Percentiles rank a stretch among this genome's conserved stretches.
Conservation (phyloP, 164 flowering plant species). For the Litsea cubeba region DNA sequence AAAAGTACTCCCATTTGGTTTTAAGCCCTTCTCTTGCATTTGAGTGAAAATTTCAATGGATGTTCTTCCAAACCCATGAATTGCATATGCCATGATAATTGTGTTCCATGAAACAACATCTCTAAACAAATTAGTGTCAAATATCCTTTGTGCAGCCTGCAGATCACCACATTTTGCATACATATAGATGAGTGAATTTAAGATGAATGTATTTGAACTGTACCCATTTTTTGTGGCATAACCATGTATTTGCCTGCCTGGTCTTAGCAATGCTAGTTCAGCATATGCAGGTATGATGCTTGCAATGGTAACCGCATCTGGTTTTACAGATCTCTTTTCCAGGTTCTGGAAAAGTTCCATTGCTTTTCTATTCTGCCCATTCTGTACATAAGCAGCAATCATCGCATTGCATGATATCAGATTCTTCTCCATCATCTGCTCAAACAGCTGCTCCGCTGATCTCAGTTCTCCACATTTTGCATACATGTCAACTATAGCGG, state of each 20-base stretch:
- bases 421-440: conserved; percentile 27
- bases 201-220: conserved; percentile 28
- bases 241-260: conserved; percentile 52
- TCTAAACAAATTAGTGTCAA: conserved; percentile 36
- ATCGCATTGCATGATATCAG: conserved; percentile 28
- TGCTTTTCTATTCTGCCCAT: conserved; percentile 17
- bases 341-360: conserved; percentile 23
- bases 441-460: conserved; percentile 36
- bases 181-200: conserved; percentile 54
- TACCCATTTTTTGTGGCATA: conserved; percentile 30
- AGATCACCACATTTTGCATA: conserved; percentile 67
- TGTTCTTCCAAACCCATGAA: conserved; percentile 51
- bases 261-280: conserved; percentile 38
- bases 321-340: conserved; percentile 16
- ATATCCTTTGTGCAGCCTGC: conserved; percentile 30
- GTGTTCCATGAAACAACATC: conserved; percentile 70
- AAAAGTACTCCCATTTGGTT: conserved; percentile 63
- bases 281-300: conserved; percentile 58
- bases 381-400: conserved; percentile 25
- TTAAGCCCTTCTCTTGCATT: conserved; percentile 37
- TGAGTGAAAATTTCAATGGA: conserved; percentile 36
- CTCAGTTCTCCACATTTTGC: conserved; percentile 36
- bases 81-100: conserved; percentile 62
- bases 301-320: conserved; percentile 51
- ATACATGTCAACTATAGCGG: conserved; percentile 57